Evolutionary conservation across 345 rosid species (phyloP).

Genomic region (Eucalyptus melliodora): DNA sequence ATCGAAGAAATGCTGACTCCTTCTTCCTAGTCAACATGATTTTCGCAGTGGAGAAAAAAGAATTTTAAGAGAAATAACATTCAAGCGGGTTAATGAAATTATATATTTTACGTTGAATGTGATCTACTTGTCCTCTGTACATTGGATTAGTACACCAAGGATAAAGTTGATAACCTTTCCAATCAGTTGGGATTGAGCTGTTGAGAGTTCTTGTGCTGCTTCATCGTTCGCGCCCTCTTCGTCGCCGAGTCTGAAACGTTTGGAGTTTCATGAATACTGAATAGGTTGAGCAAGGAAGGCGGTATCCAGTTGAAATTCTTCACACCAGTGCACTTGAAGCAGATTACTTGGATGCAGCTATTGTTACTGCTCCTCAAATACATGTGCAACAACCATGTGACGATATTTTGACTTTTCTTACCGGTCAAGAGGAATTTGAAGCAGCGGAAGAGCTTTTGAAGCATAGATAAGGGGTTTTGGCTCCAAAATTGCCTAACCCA

Average conservation of each 20-base stretch:
- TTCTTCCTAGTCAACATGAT: neutral
- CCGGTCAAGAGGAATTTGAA: too few relatives aligned
- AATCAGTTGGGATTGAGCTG: conserved; percentile 49
- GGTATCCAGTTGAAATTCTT: too few relatives aligned
- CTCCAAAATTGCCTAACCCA: too few relatives aligned
- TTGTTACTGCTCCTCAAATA: too few relatives aligned
- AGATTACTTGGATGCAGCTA: too few relatives aligned
- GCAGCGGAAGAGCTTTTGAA: too few relatives aligned
- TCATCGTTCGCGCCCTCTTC: neutral
- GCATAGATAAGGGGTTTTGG: too few relatives aligned
- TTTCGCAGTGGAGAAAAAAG: neutral
- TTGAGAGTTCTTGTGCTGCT: conserved; percentile 6
- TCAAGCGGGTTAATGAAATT: neutral
- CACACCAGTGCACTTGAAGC: too few relatives aligned
- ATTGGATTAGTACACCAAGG: neutral
- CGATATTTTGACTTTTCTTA: too few relatives aligned
- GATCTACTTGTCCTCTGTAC: neutral
- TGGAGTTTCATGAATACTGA: too few relatives aligned
- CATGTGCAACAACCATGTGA: too few relatives aligned
- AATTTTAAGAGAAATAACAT: neutral
- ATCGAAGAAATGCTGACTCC: neutral
- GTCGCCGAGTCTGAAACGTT: neutral
- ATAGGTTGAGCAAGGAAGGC: neutral
- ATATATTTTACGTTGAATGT: neutral
- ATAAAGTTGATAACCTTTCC: neutral